Percentiles rank a stretch among this genome's conserved stretches.
Evolutionary conservation across 495 filamentous ascomycete species (phyloP).

Genomic region (Aspergillus haitiensis): DNA sequence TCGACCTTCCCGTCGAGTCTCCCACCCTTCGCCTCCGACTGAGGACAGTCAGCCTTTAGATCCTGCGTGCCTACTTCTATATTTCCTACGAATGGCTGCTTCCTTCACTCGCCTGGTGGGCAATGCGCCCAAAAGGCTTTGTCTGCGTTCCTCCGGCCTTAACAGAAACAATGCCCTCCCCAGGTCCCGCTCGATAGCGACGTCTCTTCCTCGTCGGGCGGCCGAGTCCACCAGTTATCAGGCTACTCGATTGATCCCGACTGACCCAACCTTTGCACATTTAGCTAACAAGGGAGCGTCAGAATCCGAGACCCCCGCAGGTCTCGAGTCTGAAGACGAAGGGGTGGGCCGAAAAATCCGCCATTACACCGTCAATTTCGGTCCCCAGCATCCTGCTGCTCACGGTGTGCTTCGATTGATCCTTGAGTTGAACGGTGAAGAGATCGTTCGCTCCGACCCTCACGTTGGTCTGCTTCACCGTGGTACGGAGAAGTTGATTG

Average conservation of each 20-base stretch:
- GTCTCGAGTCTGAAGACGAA: slow-evolving; percentile 52
- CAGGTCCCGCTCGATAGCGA: slow-evolving; percentile 64
- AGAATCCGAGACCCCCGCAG: slow-evolving; percentile 41
- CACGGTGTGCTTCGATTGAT: slow-evolving; percentile 98
- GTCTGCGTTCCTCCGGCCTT: slow-evolving; percentile 51
- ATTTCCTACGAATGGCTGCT: slow-evolving; percentile 59
- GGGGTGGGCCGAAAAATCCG: slow-evolving; percentile 81
- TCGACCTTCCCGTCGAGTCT: slow-evolving; percentile 37
- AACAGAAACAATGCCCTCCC: slow-evolving; percentile 40
- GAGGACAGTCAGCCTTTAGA: slow-evolving; percentile 37
- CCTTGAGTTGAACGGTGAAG: slow-evolving; percentile 95
- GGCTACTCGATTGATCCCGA: slow-evolving; percentile 59
- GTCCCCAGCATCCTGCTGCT: slow-evolving; percentile 97
- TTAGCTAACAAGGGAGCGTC: slow-evolving; percentile 49
- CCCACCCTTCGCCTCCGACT: slow-evolving; percentile 47
- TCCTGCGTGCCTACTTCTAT: slow-evolving; percentile 29
- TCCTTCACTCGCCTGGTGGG: slow-evolving; percentile 63
- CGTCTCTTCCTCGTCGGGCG: slow-evolving; percentile 62
- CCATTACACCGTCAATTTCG: slow-evolving; percentile 99
- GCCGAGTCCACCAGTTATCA: slow-evolving; percentile 58
- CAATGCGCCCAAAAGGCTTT: slow-evolving; percentile 65
- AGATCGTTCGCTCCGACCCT: slow-evolving; percentile 94
- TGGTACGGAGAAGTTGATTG: slow-evolving; percentile 99
- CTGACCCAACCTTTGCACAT: slow-evolving; percentile 57
- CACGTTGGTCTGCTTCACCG: slow-evolving; percentile 96